Evolutionary conservation across 805 yeast species (phyloP).

Genomic region (Kazachstania kunashirensis): DNA sequence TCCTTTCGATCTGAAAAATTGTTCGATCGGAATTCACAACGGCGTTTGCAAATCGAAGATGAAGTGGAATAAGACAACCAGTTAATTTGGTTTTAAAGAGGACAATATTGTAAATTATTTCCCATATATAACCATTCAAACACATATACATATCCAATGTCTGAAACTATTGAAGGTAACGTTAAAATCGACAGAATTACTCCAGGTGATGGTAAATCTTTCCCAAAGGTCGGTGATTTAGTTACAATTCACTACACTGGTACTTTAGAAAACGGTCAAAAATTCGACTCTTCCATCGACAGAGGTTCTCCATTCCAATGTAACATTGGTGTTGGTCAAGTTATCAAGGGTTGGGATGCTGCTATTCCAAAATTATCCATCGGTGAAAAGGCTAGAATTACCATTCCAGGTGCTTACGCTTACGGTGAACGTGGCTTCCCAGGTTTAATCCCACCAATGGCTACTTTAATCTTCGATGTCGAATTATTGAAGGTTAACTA

Average conservation of each 20-base stretch:
- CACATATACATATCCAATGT: conserved; percentile 13
- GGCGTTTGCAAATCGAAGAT: too few relatives aligned
- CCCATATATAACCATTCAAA: not conserved
- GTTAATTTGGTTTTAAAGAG: too few relatives aligned
- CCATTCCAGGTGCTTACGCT: conserved; percentile 88
- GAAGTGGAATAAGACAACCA: too few relatives aligned
- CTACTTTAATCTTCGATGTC: conserved; percentile 81
- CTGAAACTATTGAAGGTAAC: conserved; percentile 33
- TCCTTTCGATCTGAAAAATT: too few relatives aligned
- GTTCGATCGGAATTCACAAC: too few relatives aligned
- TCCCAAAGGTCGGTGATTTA: conserved; percentile 78
- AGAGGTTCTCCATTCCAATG: conserved; percentile 94
- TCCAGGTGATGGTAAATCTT: conserved; percentile 75
- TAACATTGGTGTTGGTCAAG: conserved; percentile 90
- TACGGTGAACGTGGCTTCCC: conserved; percentile 95
- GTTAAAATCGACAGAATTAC: conserved; percentile 30
- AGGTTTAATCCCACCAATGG: conserved; percentile 92
- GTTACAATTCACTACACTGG: conserved; percentile 95
- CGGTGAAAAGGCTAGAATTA: conserved; percentile 87
- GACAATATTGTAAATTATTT: too few relatives aligned
- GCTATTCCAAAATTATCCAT: conserved; percentile 86
- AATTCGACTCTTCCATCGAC: conserved; percentile 91
- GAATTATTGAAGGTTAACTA: conserved; percentile 48
- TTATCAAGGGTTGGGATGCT: conserved; percentile 93
- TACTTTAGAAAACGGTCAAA: conserved; percentile 88